phyloP scores from a whole-genome alignment of 2,329 filamentous ascomycete species.

The Paecilomyces dactylethromorphus region DNA sequence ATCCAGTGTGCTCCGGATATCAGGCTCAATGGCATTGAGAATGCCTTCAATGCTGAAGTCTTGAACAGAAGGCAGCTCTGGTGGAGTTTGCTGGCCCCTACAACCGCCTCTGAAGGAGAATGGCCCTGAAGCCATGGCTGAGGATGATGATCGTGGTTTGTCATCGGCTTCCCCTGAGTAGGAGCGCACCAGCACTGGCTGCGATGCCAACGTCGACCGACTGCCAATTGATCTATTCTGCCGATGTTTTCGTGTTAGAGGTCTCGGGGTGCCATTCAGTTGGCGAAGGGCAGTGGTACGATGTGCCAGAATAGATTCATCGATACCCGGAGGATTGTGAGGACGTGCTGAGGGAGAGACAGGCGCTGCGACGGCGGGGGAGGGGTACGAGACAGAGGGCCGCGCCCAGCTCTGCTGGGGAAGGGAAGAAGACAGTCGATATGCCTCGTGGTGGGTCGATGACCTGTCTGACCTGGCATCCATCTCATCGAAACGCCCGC shows the following conservation, averaged over 20 bases:
- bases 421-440: constrained; percentile 22
- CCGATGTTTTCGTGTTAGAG: constrained; percentile 18
- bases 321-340: constrained; percentile 18
- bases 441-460: constrained; percentile 18
- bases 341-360: constrained; percentile 17
- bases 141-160: constrained; percentile 15
- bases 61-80: constrained; percentile 40
- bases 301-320: constrained; percentile 25
- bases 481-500: constrained; percentile 18
- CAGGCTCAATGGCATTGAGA: constrained; percentile 50
- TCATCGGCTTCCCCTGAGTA: constrained; percentile 33
- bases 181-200: constrained; percentile 38
- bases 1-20: constrained; percentile 53
- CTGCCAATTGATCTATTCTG: constrained; percentile 14
- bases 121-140: constrained; percentile 25
- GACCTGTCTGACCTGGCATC: constrained; percentile 24
- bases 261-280: constrained; percentile 19
- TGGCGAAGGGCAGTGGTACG: constrained; percentile 27
- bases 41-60: constrained; percentile 53
- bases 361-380: constrained; percentile 12
- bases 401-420: constrained; percentile 25
- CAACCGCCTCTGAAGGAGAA: constrained; percentile 22
- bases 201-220: constrained; percentile 25
- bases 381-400: constrained; percentile 17
- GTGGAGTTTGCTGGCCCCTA: constrained; percentile 14